Evolutionary conservation across 305 asterid species (phyloP).

Genomic region (Caryopteris hybrid): DNA sequence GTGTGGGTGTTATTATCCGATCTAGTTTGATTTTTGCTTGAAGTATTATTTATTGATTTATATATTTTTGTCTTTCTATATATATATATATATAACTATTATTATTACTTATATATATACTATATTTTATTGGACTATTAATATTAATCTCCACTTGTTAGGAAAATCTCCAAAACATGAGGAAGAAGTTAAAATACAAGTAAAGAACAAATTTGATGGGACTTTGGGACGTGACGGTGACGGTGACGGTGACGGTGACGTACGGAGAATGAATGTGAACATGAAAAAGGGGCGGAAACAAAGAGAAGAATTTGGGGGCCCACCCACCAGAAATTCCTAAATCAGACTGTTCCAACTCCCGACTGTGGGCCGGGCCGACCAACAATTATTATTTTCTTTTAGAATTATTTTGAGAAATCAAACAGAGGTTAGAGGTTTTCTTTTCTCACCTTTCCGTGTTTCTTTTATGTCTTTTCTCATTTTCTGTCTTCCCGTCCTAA

Average conservation of each 20-base stretch:
- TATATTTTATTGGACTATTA: no score
- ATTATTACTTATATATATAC: no score
- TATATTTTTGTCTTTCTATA: no score
- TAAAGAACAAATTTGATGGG: neutral
- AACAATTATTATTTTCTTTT: neutral
- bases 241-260: neutral
- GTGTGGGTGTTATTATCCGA: no score
- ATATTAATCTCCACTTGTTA: no score
- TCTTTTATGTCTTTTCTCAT: neutral
- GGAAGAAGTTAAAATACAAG: neutral
- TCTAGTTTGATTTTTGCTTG: no score
- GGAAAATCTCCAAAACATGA: neutral
- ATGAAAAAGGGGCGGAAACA: conserved; percentile 27
- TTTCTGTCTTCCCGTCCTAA: neutral
- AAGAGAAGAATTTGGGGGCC: conserved; percentile 13
- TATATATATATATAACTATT: no score
- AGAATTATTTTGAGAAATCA: neutral
- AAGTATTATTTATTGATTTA: no score
- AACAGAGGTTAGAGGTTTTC: conserved; percentile 23
- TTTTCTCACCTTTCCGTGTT: neutral
- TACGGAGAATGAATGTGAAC: conserved; percentile 31
- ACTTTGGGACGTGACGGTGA: neutral
- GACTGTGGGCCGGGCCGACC: neutral
- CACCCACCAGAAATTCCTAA: neutral
- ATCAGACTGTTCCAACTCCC: neutral